Conservation (phyloP, 1,284 basidiomycete species). For the Marasmius fiardii region DNA sequence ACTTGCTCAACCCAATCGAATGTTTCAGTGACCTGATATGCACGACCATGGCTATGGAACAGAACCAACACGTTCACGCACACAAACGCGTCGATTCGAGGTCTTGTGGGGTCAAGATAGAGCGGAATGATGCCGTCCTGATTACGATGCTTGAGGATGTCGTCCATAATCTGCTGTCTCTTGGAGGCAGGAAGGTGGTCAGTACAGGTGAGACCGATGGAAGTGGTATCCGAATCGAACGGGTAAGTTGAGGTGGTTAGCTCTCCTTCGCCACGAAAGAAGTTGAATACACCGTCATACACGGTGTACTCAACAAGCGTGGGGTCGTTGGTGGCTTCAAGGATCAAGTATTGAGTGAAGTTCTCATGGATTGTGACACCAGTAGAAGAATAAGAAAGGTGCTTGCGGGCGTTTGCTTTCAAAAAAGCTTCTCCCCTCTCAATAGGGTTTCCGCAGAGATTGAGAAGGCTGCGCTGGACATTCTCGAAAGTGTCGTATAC, state of each 20-base stretch:
- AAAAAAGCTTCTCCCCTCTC: constrained; percentile 27
- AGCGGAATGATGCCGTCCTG: constrained; percentile 49
- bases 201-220: constrained; percentile 40
- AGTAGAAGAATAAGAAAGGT: constrained; percentile 43
- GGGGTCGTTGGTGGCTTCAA: constrained; percentile 50
- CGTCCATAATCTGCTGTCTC: constrained; percentile 38
- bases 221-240: constrained; percentile 51
- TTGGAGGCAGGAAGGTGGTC: constrained; percentile 3
- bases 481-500: constrained; percentile 41
- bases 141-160: constrained; percentile 47
- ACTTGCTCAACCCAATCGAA: constrained; percentile 49
- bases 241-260: constrained; percentile 43
- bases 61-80: constrained; percentile 48
- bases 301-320: constrained; percentile 22
- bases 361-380: constrained; percentile 46
- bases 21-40: constrained; percentile 41
- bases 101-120: constrained; percentile 50
- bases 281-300: constrained; percentile 48
- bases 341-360: constrained; percentile 53
- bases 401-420: constrained; percentile 32
- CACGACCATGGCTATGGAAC: constrained; percentile 48
- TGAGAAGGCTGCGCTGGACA: constrained; percentile 43
- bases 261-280: constrained; percentile 45
- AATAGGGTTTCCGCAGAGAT: constrained; percentile 45
- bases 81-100: constrained; percentile 51